Evolutionary conservation across 805 yeast genomes (phyloP), one percentile per base, ranked within the genome.

Genomic region (Metschnikowia rubicola): DNA sequence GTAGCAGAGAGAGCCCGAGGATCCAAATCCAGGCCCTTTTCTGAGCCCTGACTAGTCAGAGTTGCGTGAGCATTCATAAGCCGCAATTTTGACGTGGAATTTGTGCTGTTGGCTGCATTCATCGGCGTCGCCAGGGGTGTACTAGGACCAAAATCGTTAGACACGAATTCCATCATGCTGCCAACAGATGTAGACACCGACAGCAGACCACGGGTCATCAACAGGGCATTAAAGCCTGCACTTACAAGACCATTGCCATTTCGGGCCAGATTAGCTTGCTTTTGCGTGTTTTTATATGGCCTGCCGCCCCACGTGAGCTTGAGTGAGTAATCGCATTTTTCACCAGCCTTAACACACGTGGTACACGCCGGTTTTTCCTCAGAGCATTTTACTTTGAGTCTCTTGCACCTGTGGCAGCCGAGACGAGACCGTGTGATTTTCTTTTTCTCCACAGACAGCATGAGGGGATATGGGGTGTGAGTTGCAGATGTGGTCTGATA

Each of bases 271-370:
- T 60, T 44, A 58, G 63, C 55, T 60, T 50, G 49, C 53, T 69
- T 60, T 59, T 66, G 68, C 3, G 68, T 61, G 39, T 69, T 68
- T 53, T 79, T 78, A 59, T 71, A 78, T 0, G 88, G 88, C 41
- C 90, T 64, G 0, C 91, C 91, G 15, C 88, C 90, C 92, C 92
- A 86, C 0, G 80, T 76, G 30, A 86, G 66, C 50, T 74, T 78
- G 9, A 86, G 56, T 4, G 83, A 68, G 54, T 86, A 86, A 57
- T 84, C 90, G 63, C 94, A 86, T 12, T 64, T 62, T 9, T 56
- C 46, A 1, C 65, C 63, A 2, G 74, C 63, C 50, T 77, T 80
- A 1, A 58, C 35, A 59, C 95, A 86, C 47, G 76, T 71, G 0
- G 74, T 56, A 56, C 95, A 86, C 0, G 57, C 50, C 0, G 94